Evolutionary conservation across 495 filamentous ascomycete species (phyloP).

Genomic region (Poronia punctata): DNA sequence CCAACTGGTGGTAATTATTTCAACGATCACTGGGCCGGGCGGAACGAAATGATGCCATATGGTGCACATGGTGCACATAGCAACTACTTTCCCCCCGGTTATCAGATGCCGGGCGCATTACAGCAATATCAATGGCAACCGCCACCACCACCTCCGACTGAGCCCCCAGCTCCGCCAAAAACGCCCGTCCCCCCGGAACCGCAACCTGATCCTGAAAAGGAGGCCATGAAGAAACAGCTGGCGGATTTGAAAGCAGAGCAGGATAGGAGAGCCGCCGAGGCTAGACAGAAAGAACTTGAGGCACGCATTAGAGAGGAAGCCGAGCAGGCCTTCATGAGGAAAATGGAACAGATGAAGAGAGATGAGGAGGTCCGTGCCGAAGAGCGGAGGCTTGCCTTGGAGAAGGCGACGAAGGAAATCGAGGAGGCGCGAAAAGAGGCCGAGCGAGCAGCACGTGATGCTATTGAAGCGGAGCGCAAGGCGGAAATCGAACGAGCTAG

Average conservation of each 20-base stretch:
- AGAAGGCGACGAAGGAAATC: constrained; percentile 31
- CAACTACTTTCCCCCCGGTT: constrained; percentile 21
- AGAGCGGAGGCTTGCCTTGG: constrained; percentile 24
- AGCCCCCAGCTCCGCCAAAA: constrained; percentile 27
- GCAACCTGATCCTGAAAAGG: constrained; percentile 39
- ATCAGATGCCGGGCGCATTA: constrained; percentile 30
- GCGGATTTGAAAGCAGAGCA: constrained; percentile 30
- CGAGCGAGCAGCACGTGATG: constrained; percentile 34
- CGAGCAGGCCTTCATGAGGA: constrained; percentile 26
- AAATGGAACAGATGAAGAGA: constrained; percentile 35
- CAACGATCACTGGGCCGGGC: constrained; percentile 22
- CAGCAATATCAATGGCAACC: constrained; percentile 32
- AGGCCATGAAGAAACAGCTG: constrained; percentile 34
- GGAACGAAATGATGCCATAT: constrained; percentile 44
- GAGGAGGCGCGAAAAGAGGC: constrained; percentile 37
- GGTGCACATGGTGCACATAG: constrained; percentile 15
- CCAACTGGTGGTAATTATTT: constrained; percentile 29
- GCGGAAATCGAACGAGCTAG: constrained; percentile 23
- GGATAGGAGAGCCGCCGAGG: constrained; percentile 29
- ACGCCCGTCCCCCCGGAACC: constrained; percentile 27
- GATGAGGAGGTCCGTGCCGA: constrained; percentile 24
- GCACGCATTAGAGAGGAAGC: constrained; percentile 38
- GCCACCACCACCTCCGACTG: constrained; percentile 42
- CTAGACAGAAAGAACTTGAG: constrained; percentile 38
- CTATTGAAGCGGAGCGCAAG: constrained; percentile 31